phyloP scores from a whole-genome alignment of 1,284 basidiomycete genomes.

The Apiotrichum siamense region DNA sequence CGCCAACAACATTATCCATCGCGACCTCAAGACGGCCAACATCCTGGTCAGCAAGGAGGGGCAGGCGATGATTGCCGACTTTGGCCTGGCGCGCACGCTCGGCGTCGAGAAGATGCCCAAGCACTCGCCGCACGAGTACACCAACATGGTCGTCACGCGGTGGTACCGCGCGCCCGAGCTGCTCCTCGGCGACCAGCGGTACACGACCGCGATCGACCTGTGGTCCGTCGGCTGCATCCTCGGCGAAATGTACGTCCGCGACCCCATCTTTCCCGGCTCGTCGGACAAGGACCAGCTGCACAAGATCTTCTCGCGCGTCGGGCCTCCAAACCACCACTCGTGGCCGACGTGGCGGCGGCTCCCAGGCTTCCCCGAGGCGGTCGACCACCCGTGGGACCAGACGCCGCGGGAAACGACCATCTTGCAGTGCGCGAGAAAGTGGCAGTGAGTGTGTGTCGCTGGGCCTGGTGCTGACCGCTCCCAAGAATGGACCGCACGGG shows the following conservation, averaged over 20 bases:
- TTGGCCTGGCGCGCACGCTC: conserved; percentile 73
- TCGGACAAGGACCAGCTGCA: conserved; percentile 86
- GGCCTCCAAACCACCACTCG: conserved; percentile 65
- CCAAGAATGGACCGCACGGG: conserved; percentile 35
- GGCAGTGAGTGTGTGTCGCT: conserved; percentile 26
- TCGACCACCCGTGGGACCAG: conserved; percentile 36
- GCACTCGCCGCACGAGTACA: conserved; percentile 61
- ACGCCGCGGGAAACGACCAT: conserved; percentile 23
- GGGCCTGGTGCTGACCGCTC: background rate
- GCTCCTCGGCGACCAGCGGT: conserved; percentile 77
- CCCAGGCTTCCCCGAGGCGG: conserved; percentile 68
- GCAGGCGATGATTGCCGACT: conserved; percentile 84
- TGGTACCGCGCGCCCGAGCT: conserved; percentile 98
- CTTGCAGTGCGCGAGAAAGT: conserved; percentile 22
- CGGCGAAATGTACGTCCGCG: conserved; percentile 87
- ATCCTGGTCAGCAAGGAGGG: conserved; percentile 85
- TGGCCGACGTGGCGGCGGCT: conserved; percentile 74
- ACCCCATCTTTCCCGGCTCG: conserved; percentile 80
- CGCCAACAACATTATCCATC: conserved; percentile 86
- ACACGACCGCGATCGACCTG: conserved; percentile 91
- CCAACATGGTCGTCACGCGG: conserved; percentile 96
- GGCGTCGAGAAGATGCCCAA: conserved; percentile 45
- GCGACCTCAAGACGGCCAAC: conserved; percentile 98
- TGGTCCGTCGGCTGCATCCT: conserved; percentile 97
- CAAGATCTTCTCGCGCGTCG: conserved; percentile 83